These are phyloP conservation scores for Amauroascus verrucosus DNA, from an alignment of 2,329 filamentous ascomycete species.

Conservation along the genomic window DNA sequence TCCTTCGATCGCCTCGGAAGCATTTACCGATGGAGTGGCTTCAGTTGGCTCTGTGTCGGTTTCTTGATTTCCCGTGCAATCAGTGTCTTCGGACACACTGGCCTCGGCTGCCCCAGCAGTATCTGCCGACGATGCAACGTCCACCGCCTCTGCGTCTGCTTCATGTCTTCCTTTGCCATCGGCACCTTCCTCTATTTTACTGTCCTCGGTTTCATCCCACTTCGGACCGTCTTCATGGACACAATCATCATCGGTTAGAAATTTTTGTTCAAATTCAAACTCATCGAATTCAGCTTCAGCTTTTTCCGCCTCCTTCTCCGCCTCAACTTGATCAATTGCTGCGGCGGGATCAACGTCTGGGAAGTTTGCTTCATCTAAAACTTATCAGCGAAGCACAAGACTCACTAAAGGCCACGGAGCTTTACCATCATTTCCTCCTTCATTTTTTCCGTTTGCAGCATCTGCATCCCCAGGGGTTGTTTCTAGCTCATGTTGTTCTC, in stretches of 20 bases:
- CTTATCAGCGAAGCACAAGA: not conserved
- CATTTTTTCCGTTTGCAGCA: not conserved
- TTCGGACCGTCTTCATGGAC: not conserved
- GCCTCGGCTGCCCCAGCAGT: not conserved
- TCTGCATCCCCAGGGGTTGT: not conserved
- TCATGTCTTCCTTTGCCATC: too few relatives aligned
- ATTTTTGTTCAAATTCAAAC: not conserved
- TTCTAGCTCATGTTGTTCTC: not conserved
- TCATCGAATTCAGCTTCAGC: constrained; percentile 4
- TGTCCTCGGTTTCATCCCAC: not conserved
- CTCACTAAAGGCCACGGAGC: not conserved
- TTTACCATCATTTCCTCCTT: constrained; percentile 10
- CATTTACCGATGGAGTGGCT: not conserved
- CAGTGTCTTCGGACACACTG: not conserved
- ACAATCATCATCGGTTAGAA: not conserved
- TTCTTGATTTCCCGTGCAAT: not conserved
- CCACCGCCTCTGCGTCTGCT: too few relatives aligned
- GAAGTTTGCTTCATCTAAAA: constrained; percentile 9
- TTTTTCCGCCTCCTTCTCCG: constrained; percentile 16
- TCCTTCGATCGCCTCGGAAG: not conserved
- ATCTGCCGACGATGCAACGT: too few relatives aligned
- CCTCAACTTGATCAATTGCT: constrained; percentile 15
- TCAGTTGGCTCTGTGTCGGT: not conserved
- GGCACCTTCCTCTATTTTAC: too few relatives aligned
- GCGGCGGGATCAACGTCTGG: constrained; percentile 12